phyloP scores from a whole-genome alignment of 2,329 filamentous ascomycete genomes.

The Curvularia sp. region DNA sequence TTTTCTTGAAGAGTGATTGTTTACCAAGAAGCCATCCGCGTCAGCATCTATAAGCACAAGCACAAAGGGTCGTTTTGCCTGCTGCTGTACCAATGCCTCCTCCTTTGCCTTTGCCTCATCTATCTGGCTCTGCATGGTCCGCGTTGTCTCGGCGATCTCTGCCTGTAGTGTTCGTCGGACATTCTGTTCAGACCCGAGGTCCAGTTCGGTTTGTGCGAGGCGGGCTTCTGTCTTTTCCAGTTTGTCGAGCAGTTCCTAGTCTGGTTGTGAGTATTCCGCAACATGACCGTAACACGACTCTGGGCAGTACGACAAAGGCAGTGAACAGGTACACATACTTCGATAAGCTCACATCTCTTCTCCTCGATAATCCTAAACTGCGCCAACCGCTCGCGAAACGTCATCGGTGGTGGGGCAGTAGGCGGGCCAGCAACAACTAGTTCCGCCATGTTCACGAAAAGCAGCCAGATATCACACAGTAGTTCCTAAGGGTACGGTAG shows the following conservation, averaged over 20 bases:
- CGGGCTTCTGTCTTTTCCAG: constrained; percentile 48
- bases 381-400: constrained; percentile 45
- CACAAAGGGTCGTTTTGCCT: constrained; percentile 46
- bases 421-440: constrained; percentile 20
- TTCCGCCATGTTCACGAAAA: constrained; percentile 16
- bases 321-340: constrained; percentile 28
- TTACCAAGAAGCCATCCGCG: constrained; percentile 47
- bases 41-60: constrained; percentile 49
- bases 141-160: constrained; percentile 31
- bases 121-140: constrained; percentile 17
- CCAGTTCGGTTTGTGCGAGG: constrained; percentile 47
- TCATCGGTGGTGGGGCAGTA: constrained; percentile 24
- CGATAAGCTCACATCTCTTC: constrained; percentile 47
- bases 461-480: constrained; percentile 13
- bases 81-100: constrained; percentile 39
- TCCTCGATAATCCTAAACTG: constrained; percentile 49
- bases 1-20: background rate
- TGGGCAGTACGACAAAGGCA: background rate
- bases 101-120: constrained; percentile 41
- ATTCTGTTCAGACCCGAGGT: constrained; percentile 49
- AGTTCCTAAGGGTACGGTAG: constrained; percentile 10
- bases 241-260: constrained; percentile 47
- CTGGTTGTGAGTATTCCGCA: constrained; percentile 1
- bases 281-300: background rate
- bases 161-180: constrained; percentile 46